A percentile compares a stretch with the other conserved stretches of the same genome.
These are phyloP conservation scores for Coniochaeta ligniaria DNA, from an alignment of 2,329 filamentous ascomycete genomes.

Conservation along the genomic window DNA sequence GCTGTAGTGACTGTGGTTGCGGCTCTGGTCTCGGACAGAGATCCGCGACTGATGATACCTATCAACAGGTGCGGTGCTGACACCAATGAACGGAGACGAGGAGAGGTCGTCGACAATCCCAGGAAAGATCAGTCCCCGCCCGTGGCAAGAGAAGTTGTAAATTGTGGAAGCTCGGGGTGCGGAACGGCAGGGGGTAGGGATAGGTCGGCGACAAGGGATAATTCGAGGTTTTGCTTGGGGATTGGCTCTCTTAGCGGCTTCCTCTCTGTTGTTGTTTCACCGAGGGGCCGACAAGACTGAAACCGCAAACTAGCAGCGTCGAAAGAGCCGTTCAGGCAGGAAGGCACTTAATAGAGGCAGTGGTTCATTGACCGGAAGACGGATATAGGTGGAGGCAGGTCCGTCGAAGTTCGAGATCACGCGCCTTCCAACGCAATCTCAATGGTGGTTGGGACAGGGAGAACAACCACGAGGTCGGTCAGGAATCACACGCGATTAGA, in stretches of 20 bases:
- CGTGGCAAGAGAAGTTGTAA: background rate
- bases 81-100: background rate
- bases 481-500: background rate
- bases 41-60: background rate
- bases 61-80: background rate
- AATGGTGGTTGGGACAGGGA: background rate
- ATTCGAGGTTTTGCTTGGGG: background rate
- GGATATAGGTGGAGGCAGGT: background rate
- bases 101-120: background rate
- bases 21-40: background rate
- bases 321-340: background rate
- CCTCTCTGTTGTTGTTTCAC: background rate
- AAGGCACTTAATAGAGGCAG: background rate
- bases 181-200: background rate
- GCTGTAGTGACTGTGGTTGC: background rate
- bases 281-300: constrained; percentile 1
- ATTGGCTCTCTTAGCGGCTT: background rate
- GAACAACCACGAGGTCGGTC: background rate
- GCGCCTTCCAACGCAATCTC: background rate
- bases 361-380: background rate
- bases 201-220: background rate
- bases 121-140: background rate
- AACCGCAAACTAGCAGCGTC: background rate
- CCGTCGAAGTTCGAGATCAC: background rate
- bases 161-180: background rate